Evolutionary conservation across 768 basidiomycete genomes (phyloP).

Genomic region (Leucocoprinus birnbaumii): DNA sequence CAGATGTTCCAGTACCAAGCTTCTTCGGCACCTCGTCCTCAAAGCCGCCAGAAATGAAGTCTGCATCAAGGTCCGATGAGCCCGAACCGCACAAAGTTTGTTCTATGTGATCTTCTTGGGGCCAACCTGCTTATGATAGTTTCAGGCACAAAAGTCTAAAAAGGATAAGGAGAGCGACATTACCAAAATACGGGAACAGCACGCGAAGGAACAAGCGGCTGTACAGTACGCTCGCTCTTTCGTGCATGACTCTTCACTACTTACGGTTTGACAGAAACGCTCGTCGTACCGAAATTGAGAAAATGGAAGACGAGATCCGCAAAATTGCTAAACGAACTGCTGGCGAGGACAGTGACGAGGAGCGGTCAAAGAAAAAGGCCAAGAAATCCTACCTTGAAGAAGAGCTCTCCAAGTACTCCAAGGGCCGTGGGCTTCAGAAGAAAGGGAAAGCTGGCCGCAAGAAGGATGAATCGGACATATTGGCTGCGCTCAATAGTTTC

Average conservation of each 20-base stretch:
- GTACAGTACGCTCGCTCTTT: constrained; percentile 42
- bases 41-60: constrained; percentile 13
- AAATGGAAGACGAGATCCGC: constrained; percentile 87
- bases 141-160: constrained; percentile 32
- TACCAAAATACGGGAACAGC: constrained; percentile 70
- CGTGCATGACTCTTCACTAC: neutral
- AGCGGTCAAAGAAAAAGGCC: constrained; percentile 50
- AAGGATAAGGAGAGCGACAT: constrained; percentile 48
- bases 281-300: constrained; percentile 76
- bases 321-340: constrained; percentile 63
- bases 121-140: neutral
- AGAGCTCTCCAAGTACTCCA: constrained; percentile 79
- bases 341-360: constrained; percentile 62
- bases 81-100: constrained; percentile 14
- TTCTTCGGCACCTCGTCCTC: constrained; percentile 35
- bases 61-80: constrained; percentile 10
- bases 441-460: constrained; percentile 46
- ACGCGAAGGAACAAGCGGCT: constrained; percentile 67
- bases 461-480: constrained; percentile 70
- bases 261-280: constrained; percentile 38
- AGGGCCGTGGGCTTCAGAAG: constrained; percentile 54
- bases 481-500: constrained; percentile 69
- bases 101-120: neutral
- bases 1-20: constrained; percentile 29
- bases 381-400: constrained; percentile 76